Base-by-base conservation (phyloP, 805 yeast species). In the Kazachstania psychrophila region DNA sequence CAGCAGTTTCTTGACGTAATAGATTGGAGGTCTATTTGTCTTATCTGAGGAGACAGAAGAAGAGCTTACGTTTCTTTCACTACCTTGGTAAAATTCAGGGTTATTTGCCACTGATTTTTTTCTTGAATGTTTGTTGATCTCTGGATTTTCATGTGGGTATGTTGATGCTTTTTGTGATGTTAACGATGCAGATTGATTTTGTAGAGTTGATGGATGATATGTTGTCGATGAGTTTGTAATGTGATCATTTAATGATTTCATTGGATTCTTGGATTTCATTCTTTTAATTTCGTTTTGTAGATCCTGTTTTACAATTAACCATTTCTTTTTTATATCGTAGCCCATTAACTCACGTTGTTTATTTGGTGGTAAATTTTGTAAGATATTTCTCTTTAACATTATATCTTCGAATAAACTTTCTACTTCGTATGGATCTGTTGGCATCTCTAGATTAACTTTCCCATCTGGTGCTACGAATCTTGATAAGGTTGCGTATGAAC, bases 261-360 rank as follows among this genome's bases (percentile, higher is more conserved):
- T 23, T 9, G 23, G 14, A 19, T 25, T 40, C n/a, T 66, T 59
- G 30, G 67, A 57, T 38, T 64, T 64, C 36, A 58, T 51, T 46
- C 79, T 75, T 49, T 79, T 80, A 49, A 68, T 68, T 50, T 87
- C 96, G 6, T 88, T 73, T 31, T 84, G 69, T 17, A 80, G 76
- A 56, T 87, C 95, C 57, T 88, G 96, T 46, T 81, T 76, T 28
- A 88, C 79, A 46, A 88, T 69, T 79, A 84, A 77, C 95, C 96
- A 87, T 60, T 89, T 89, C 49, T 86, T 84, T 33, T 80, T 84
- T 0, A 74, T 64, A 29, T 81, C 73, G 53, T 81, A 87, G 47
- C 71, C 72, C 50, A 75, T 68, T 82, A 89, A 77, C 52, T 84
- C 92, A 38, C 67, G 71, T 46, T 78, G 77, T 3, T 92, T 95